Base-by-base conservation (phyloP, 257 asterid genomes). In the Jacaranda copaia region DNA sequence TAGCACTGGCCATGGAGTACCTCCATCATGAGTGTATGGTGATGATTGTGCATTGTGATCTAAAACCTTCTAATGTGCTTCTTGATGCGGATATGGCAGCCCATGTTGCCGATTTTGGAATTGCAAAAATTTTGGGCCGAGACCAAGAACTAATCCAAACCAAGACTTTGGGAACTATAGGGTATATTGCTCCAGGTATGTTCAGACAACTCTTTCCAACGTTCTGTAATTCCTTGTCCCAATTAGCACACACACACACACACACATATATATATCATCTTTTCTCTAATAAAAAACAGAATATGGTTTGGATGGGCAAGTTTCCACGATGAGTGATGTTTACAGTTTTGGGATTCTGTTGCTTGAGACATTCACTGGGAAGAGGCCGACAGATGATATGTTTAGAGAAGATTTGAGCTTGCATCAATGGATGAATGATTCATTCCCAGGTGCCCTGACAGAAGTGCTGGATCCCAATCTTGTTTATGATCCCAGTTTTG, bases 141-240 rank as follows among this genome's bases (percentile, higher is more conserved):
- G 85, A 83, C 16, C 79, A 75, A 70, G 58, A 71, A 10, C 25
- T 45, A 3, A 42, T 74, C 40, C 83, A 35, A 51, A 87, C 89
- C 36, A 79, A 32, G 49, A 82, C 87, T 40, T 59, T 87, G 68
- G 91, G 89, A 62, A 86, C 90, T 43, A 78, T 84, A 3, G 89
- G 89, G 7, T 87, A 87, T 42, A 75, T 84, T 57, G 89, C 91
- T 73, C 91, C 87, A 84, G 91, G 91, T 84, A 82, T 39, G 63
- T 13, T 20, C 64, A 48, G 5, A 12, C 0, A 58, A 13, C 19
- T 12, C 59, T 20, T 38, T 63, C 63, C 13, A 39, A 19, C 15
- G 36, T 35, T 10, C 1, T 56, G 12, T n/a, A 53, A 15, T 11
- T 14, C 9, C 3, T 25, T 52, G 32, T 42, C 46, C 46, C 8